These are phyloP conservation scores for Botrytis pseudocinerea DNA, from an alignment of 2,329 filamentous ascomycete species.

Conservation along the genomic window DNA sequence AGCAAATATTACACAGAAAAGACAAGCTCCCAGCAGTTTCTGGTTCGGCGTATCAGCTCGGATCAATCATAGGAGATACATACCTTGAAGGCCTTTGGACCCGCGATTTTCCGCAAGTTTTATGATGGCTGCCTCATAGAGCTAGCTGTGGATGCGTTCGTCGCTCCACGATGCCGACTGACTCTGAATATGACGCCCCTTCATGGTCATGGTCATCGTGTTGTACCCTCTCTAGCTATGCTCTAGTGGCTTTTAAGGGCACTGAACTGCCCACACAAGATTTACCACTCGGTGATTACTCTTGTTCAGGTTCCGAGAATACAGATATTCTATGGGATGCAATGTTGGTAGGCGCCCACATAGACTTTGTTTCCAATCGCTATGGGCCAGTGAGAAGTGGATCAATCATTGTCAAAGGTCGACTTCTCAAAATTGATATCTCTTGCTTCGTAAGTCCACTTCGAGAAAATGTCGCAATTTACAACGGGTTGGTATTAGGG, in stretches of 20 bases:
- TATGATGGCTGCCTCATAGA: background rate
- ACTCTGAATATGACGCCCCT: background rate
- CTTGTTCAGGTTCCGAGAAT: background rate
- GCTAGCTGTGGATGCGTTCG: too few species aligned
- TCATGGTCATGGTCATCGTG: constrained; percentile 10
- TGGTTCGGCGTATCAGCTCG: background rate
- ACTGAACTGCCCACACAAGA: background rate
- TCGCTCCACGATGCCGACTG: background rate
- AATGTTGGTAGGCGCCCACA: background rate
- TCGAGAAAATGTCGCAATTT: background rate
- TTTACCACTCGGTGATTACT: background rate
- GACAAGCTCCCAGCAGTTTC: constrained; percentile 6
- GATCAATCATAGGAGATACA: background rate
- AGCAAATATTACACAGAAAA: background rate
- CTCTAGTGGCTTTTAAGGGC: background rate
- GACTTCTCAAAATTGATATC: background rate
- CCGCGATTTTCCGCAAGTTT: background rate
- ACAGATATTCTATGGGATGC: background rate
- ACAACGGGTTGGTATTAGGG: background rate
- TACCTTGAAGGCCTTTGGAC: constrained; percentile 11
- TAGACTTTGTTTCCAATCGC: background rate
- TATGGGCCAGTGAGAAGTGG: background rate
- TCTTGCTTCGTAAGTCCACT: background rate
- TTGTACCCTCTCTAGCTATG: background rate
- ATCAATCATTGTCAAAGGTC: background rate